Percentiles rank a stretch among this genome's conserved stretches.
phyloP scores from a whole-genome alignment of 2,329 filamentous ascomycete species.

The Triangularia setosa region DNA sequence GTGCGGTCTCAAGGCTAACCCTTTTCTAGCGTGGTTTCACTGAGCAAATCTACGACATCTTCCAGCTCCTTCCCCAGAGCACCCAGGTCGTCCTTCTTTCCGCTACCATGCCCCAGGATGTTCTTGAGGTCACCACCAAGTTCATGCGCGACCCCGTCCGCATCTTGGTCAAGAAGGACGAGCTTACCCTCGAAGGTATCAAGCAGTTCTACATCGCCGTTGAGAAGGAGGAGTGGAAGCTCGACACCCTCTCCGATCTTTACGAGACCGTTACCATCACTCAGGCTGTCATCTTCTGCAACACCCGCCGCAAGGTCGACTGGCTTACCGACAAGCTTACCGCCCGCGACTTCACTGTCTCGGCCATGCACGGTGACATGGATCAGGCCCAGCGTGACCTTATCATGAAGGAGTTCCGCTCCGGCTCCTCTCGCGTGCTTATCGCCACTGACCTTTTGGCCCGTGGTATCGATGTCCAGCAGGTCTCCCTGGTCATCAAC shows the following conservation, averaged over 20 bases:
- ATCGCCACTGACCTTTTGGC: slow-evolving; percentile 97
- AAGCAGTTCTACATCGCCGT: slow-evolving; percentile 99
- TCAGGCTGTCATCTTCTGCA: slow-evolving; percentile 99
- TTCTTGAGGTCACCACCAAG: slow-evolving; percentile 98
- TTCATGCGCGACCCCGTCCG: slow-evolving; percentile 99
- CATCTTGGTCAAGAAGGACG: slow-evolving; percentile 99
- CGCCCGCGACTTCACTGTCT: slow-evolving; percentile 97
- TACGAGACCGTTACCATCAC: slow-evolving; percentile 99
- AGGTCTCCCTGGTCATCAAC: slow-evolving; percentile 99
- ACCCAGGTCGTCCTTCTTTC: slow-evolving; percentile 98
- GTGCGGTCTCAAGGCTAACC: slow-evolving; percentile 32
- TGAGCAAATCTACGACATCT: slow-evolving; percentile 99
- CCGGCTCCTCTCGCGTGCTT: slow-evolving; percentile 94
- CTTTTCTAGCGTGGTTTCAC: slow-evolving; percentile 81
- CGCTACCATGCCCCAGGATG: slow-evolving; percentile 98
- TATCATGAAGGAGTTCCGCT: slow-evolving; percentile 99
- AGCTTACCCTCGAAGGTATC: slow-evolving; percentile 98
- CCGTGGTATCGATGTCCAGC: slow-evolving; percentile 99
- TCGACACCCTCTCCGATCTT: slow-evolving; percentile 96
- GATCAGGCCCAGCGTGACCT: slow-evolving; percentile 95
- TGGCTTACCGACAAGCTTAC: slow-evolving; percentile 99
- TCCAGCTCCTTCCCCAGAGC: slow-evolving; percentile 95
- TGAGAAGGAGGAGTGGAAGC: slow-evolving; percentile 99
- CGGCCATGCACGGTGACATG: slow-evolving; percentile 99
- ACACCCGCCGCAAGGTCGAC: slow-evolving; percentile 99